Evolutionary conservation across 176 grass and related monocot genomes (phyloP).

Genomic region (Oryza punctata): DNA sequence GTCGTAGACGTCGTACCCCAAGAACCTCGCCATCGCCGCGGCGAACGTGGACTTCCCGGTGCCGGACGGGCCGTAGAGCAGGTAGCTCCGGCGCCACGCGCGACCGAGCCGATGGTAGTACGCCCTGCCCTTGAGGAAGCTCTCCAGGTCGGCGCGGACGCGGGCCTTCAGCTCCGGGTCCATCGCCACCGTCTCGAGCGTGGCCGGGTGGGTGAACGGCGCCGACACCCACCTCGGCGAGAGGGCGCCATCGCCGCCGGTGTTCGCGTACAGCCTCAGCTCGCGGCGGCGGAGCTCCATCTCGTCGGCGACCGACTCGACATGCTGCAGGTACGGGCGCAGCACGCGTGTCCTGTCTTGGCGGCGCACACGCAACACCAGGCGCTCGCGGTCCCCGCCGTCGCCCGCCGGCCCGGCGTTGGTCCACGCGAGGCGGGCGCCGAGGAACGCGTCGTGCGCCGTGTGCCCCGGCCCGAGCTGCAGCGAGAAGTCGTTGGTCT

Average conservation of each 20-base stretch:
- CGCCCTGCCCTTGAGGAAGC: constrained; percentile 73
- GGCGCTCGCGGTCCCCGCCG: constrained; percentile 31
- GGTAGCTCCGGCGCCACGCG: constrained; percentile 97
- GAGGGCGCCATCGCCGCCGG: neutral
- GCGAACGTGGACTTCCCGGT: constrained; percentile 94
- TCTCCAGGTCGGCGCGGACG: constrained; percentile 69
- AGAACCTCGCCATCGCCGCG: constrained; percentile 85
- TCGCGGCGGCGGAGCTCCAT: constrained; percentile 66
- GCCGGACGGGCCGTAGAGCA: constrained; percentile 75
- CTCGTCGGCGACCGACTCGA: constrained; percentile 87
- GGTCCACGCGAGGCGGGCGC: constrained; percentile 76
- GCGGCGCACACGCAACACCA: constrained; percentile 79
- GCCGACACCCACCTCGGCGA: constrained; percentile 45
- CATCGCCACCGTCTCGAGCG: constrained; percentile 82
- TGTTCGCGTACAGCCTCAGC: constrained; percentile 60
- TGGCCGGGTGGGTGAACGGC: constrained; percentile 83
- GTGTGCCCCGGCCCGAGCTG: constrained; percentile 57
- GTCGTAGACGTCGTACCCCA: constrained; percentile 89
- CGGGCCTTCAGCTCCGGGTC: constrained; percentile 79
- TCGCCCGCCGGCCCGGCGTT: constrained; percentile 15
- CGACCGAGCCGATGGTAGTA: constrained; percentile 92
- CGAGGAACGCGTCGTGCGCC: constrained; percentile 70
- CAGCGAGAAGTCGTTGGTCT: constrained; percentile 82
- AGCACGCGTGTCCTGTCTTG: constrained; percentile 84
- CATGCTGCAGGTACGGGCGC: constrained; percentile 81